Base-by-base conservation (phyloP, 768 basidiomycete species). In the Russula vinacea region DNA sequence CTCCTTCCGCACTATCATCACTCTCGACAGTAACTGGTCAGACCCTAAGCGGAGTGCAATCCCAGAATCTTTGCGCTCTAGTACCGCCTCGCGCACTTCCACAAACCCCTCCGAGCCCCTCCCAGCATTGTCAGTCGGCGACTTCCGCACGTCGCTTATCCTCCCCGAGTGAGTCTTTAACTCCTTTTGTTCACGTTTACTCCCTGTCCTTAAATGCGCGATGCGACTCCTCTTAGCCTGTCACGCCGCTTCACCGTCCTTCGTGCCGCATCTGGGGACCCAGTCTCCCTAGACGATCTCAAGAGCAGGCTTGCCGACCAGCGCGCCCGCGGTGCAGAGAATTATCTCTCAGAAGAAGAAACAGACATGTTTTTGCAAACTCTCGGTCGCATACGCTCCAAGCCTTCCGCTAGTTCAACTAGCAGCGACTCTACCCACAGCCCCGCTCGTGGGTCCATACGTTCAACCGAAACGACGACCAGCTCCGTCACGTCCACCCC, bases 81-180 rank as follows among this genome's bases (percentile, higher is more conserved):
- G 63, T 66, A 24, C 69, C 64, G 53, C 62, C 58, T 62, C 62
- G 62, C 65, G 58, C 35, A 56, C 40, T 35, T 50, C 62, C 42
- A 57, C 56, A 26, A 68, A 62, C 29, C 70, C 66, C 49, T 76
- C 75, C 64, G 78, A 78, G 51, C 67, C 73, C 54, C 76, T 85
- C 2, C 84, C 82, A 55, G 79, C 82, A 67, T 79, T 93, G 19
- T 87, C 87, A 10, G 77, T 80, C 50, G 84, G 82, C 78, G 85
- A 91, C 75, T 94, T 94, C 78, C 88, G 92, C 71, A 91, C 92
- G 35, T 92, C 90, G 64, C 82, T 88, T 72, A 92, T 94, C 70
- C 76, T 94, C 55, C 90, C 90, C 73, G 89, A 88, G 92, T 94
- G 76, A 78, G 89, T 79, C 47, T 66, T 55, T 53, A 47, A 16